Base-by-base conservation (phyloP, 768 basidiomycete species). In the Suillus decipiens region DNA sequence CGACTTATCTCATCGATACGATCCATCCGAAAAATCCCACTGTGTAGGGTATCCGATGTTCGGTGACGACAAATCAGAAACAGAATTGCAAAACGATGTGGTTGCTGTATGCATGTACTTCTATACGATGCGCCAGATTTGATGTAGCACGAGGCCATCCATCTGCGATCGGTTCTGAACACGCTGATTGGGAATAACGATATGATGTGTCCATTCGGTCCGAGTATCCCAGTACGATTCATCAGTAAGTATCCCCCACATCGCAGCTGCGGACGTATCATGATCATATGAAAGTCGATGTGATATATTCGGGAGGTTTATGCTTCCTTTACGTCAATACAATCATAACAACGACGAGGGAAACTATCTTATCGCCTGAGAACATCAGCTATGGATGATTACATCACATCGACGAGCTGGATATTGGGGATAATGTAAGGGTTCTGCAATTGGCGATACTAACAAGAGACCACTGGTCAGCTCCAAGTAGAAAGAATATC, bases 371-470 rank as follows among this genome's bases (percentile, higher is more conserved):
- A 14, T 24, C 54, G 14, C 22, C 33, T 33, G 31, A 3, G 19
- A 34, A 34, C 2, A 37, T 24, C n/a, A 37, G 8, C 15, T 1
- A 19, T 33, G 9, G 50, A 33, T 3, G 17, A 2, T 19, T 28
- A 56, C 55, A 57, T 57, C 17, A 57, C 56, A 28, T 57, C 56
- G 24, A 57, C 24, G 11, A 57, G 56, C 39, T 57, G 56, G 19
- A 57, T 57, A 10, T 57, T 57, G 17, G 56, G 56, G 28, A 57
- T 57, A 10, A 57, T 28, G 17, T 57, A 57, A 2, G 56, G 56
- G 39, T 57, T 6, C 11, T 6, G 37, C 17, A 57, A 8, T 39
- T 57, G 37, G 17, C 56, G 56, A 10, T 57, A 57, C 56, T 57
- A 28, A 41, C 17, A 28, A 56, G 15, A 36, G 15, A 7, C 10